phyloP scores from a whole-genome alignment of 768 basidiomycete genomes.

The Mycena rebaudengoi region DNA sequence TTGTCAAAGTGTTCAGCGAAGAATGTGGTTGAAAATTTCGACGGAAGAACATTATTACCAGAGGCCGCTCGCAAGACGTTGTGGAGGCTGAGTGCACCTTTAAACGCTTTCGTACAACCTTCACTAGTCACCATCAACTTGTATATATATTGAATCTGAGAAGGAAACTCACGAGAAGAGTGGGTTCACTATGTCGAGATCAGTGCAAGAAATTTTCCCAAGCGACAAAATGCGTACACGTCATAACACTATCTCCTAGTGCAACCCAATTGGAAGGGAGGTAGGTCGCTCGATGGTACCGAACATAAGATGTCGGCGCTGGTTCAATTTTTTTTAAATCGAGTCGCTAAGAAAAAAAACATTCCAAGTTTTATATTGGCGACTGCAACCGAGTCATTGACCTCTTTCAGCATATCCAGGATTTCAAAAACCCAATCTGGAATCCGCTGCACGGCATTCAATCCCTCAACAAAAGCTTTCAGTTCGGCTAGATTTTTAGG shows the following conservation, averaged over 20 bases:
- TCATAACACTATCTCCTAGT: constrained; percentile 45
- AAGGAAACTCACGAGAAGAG: constrained; percentile 14
- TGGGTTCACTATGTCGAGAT: constrained; percentile 17
- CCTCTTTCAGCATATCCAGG: constrained; percentile 37
- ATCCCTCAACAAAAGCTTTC: constrained; percentile 10
- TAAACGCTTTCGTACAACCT: constrained; percentile 21
- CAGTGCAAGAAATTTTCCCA: background rate
- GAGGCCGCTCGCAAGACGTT: background rate
- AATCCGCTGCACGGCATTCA: constrained; percentile 27
- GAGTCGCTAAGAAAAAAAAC: background rate
- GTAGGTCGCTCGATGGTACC: constrained; percentile 34
- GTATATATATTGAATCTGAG: background rate
- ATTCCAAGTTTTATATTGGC: constrained; percentile 6
- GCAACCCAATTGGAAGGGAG: constrained; percentile 44
- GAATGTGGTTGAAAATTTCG: background rate
- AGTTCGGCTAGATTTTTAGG: constrained; percentile 26
- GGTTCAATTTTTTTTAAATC: background rate
- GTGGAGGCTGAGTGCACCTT: constrained; percentile 8
- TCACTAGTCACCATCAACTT: background rate
- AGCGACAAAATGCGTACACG: background rate
- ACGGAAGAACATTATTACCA: background rate
- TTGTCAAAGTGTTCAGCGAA: background rate
- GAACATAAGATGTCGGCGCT: constrained; percentile 35
- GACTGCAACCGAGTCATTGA: constrained; percentile 24
- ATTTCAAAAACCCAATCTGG: constrained; percentile 38